A percentile compares a stretch with the other conserved stretches of the same genome.
These are phyloP conservation scores for Penstemon eatonii DNA, from an alignment of 257 asterid species.

Conservation along the genomic window DNA sequence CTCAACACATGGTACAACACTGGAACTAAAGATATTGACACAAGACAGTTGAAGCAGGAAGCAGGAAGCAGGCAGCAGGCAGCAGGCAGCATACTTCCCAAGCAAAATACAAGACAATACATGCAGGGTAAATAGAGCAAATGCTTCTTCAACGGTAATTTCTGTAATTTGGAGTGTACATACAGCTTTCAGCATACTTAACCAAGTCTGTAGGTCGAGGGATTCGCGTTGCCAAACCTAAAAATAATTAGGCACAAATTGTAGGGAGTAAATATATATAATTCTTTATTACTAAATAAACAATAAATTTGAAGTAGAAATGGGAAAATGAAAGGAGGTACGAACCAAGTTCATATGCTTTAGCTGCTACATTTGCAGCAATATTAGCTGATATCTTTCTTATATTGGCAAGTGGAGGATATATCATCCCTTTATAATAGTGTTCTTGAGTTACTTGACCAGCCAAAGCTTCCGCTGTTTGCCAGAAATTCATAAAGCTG, in stretches of 20 bases:
- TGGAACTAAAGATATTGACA: not conserved
- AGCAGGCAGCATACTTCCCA: not conserved
- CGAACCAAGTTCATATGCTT: slow-evolving; percentile 89
- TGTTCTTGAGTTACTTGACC: slow-evolving; percentile 85
- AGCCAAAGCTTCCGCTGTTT: slow-evolving; percentile 95
- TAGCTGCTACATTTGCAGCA: slow-evolving; percentile 94
- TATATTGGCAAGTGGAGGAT: slow-evolving; percentile 75
- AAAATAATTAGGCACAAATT: not conserved
- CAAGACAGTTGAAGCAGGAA: not conserved
- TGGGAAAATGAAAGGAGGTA: slow-evolving; percentile 10
- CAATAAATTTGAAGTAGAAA: not conserved
- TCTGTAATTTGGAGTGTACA: slow-evolving; percentile 83
- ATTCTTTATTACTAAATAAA: no score
- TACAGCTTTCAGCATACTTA: slow-evolving; percentile 94
- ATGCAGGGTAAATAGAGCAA: no score
- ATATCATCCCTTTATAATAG: slow-evolving; percentile 82
- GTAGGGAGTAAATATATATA: slow-evolving; percentile 6
- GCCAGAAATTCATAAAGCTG: not conserved
- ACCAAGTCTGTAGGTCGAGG: slow-evolving; percentile 84
- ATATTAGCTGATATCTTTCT: slow-evolving; percentile 87
- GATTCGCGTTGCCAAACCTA: slow-evolving; percentile 81
- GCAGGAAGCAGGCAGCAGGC: not conserved
- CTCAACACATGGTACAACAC: not conserved
- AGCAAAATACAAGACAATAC: not conserved
- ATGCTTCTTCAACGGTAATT: slow-evolving; percentile 50